A percentile compares a stretch with the other conserved stretches of the same genome.
Evolutionary conservation across 2,329 filamentous ascomycete species (phyloP).

Genomic region (Aspergillus amoenus): DNA sequence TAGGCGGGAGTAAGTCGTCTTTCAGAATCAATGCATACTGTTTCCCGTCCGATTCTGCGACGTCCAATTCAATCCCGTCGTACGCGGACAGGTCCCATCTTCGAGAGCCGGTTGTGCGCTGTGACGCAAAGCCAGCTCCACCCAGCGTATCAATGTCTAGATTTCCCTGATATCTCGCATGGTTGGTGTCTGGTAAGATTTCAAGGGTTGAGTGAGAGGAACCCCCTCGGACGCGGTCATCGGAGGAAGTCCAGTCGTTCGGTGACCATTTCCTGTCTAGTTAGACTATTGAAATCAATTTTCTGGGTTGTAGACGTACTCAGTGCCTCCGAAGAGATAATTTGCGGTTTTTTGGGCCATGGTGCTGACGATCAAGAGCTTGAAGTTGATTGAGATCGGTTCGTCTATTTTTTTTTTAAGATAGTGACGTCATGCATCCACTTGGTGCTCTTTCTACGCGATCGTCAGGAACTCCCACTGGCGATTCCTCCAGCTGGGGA

Average conservation of each 20-base stretch:
- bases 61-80: constrained; percentile 59
- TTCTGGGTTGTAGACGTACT: neutral
- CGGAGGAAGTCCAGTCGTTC: constrained; percentile 64
- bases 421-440: too few relatives aligned
- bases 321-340: constrained; percentile 17
- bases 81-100: constrained; percentile 65
- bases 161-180: constrained; percentile 62
- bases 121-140: constrained; percentile 79
- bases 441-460: too few relatives aligned
- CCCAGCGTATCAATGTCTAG: constrained; percentile 74
- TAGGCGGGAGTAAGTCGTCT: constrained; percentile 60
- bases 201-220: constrained; percentile 58
- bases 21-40: constrained; percentile 74
- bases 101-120: constrained; percentile 61
- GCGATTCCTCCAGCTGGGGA: too few relatives aligned
- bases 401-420: too few relatives aligned
- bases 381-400: too few relatives aligned
- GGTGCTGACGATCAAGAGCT: neutral
- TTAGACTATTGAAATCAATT: neutral
- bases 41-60: constrained; percentile 58
- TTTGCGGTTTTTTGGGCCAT: neutral
- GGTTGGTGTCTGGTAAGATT: constrained; percentile 31
- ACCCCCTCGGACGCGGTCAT: constrained; percentile 77
- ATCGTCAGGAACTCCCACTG: too few relatives aligned
- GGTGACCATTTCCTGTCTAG: constrained; percentile 13